Percentiles rank a stretch among this genome's conserved stretches.
Evolutionary conservation across 371 early-diverging fungal genomes (phyloP).

Genomic region (Haplosporangium sp.): DNA sequence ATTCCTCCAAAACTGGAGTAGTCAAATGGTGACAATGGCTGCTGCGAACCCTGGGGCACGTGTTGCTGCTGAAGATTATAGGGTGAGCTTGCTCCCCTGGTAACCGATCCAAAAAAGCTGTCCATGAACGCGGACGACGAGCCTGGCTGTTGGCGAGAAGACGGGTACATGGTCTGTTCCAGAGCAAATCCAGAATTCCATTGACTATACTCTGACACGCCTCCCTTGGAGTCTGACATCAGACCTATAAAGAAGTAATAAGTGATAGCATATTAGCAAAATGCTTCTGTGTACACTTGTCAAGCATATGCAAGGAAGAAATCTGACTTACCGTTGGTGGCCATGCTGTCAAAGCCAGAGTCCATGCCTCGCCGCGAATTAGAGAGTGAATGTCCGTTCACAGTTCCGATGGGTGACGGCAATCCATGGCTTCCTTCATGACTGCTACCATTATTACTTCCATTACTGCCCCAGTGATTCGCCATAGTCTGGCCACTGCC

Average conservation of each 20-base stretch:
- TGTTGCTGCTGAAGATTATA: constrained; percentile 18
- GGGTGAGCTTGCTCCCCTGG: constrained; percentile 9
- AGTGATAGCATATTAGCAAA: too few relatives aligned
- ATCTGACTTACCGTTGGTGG: constrained; percentile 28
- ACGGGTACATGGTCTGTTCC: constrained; percentile 36
- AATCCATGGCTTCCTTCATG: constrained; percentile 15
- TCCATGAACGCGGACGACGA: constrained; percentile 28
- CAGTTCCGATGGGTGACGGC: constrained; percentile 50
- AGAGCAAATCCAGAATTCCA: constrained; percentile 53
- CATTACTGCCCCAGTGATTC: constrained; percentile 25
- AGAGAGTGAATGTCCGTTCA: constrained; percentile 35
- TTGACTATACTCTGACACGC: constrained; percentile 49
- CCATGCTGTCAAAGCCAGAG: constrained; percentile 24
- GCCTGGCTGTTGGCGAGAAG: constrained; percentile 20
- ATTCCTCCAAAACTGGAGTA: constrained; percentile 33
- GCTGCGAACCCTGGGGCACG: neutral
- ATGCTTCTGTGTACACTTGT: too few relatives aligned
- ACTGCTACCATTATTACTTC: constrained; percentile 1
- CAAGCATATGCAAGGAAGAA: neutral
- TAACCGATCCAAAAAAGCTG: constrained; percentile 42
- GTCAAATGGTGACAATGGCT: constrained; percentile 23
- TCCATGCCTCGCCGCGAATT: constrained; percentile 31
- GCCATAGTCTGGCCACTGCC: constrained; percentile 18
- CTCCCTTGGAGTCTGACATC: constrained; percentile 25
- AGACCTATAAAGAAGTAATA: constrained; percentile 2